Evolutionary conservation across 148 eudicot species (phyloP), one percentile per base, ranked within the genome.

Genomic region (Vaccinium corymbosum): DNA sequence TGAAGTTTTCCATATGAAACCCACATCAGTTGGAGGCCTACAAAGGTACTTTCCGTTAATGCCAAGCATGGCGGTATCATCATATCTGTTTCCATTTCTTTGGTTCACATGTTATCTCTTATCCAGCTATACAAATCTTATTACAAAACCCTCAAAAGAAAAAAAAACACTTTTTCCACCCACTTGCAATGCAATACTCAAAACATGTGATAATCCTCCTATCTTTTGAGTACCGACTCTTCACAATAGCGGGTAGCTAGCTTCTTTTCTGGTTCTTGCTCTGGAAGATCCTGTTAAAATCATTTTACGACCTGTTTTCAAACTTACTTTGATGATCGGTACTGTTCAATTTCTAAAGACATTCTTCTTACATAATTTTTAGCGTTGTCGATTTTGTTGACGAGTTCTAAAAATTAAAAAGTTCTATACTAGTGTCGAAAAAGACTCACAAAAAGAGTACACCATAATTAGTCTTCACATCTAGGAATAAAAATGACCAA

Each of bases 101-200:
- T 16, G 25, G 32, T 59, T 80, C 82, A 80, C 82, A 80, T 57
- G 82, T 59, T 35, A 19, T 59, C 82, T 59, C 71, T 80, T 42
- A 55, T 56, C 12, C 72, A 80, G 50, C 78, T 46, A 46, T 19
- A n/a, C 22, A 35, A 56, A 14, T 6, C 22, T 5, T 56, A 10
- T 20, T 80, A 80, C 52, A 80, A 80, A 57, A 57, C 68, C 25
- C 61, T 19, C 48, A 42, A 35, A 15, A 38, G 0, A 4, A 25
- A 79, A 19, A 19, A 20, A 19, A 35, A 35, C 4, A 3, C 71
- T 1, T 38, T 80, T 80, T 59, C 68, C 56, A 20, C 68, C 82
- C 82, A 80, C 82, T 80, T 80, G 82, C 52, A 57, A 35, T 46
- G 71, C 32, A 57, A 35, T 46, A 51, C 52, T 59, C 52, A 56